phyloP scores from a whole-genome alignment of 2,329 filamentous ascomycete species.

The Magnaporthales sp. region DNA sequence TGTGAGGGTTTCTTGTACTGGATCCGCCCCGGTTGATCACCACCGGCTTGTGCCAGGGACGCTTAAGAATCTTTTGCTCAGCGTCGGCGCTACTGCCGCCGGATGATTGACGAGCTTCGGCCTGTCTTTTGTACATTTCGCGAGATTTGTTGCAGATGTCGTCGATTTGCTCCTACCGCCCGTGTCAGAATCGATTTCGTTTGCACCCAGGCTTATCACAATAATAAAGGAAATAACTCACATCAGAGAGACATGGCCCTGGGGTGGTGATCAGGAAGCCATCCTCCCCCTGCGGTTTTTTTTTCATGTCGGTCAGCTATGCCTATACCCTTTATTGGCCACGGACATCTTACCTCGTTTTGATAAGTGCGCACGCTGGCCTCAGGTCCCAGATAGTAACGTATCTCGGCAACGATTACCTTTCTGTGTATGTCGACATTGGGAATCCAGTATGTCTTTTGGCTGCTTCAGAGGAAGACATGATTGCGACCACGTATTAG shows the following conservation, averaged over 20 bases:
- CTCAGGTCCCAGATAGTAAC: conserved; percentile 48
- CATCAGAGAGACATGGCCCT: conserved; percentile 49
- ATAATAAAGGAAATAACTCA: conserved; percentile 25
- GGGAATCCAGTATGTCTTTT: conserved; percentile 52
- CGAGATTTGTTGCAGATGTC: conserved; percentile 52
- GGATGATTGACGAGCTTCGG: conserved; percentile 35
- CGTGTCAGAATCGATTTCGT: not conserved
- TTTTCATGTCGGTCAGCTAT: conserved; percentile 2
- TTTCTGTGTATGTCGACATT: conserved; percentile 51
- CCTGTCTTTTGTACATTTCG: conserved; percentile 48
- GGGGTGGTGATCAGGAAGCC: conserved; percentile 52
- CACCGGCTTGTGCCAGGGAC: conserved; percentile 47
- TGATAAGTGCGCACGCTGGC: conserved; percentile 49
- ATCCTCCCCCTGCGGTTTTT: conserved; percentile 43
- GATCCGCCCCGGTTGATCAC: conserved; percentile 34
- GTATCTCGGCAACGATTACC: conserved; percentile 49
- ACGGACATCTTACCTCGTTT: conserved; percentile 33
- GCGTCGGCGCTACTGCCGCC: conserved; percentile 18
- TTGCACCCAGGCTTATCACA: not conserved
- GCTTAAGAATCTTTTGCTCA: conserved; percentile 41
- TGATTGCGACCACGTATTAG: conserved; percentile 7
- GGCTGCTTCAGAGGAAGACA: conserved; percentile 29
- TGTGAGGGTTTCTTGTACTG: conserved; percentile 14
- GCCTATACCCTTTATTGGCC: conserved; percentile 2
- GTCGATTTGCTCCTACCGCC: conserved; percentile 49